phyloP scores from a whole-genome alignment of 208 protist genomes.

The Lotmaria passim region DNA sequence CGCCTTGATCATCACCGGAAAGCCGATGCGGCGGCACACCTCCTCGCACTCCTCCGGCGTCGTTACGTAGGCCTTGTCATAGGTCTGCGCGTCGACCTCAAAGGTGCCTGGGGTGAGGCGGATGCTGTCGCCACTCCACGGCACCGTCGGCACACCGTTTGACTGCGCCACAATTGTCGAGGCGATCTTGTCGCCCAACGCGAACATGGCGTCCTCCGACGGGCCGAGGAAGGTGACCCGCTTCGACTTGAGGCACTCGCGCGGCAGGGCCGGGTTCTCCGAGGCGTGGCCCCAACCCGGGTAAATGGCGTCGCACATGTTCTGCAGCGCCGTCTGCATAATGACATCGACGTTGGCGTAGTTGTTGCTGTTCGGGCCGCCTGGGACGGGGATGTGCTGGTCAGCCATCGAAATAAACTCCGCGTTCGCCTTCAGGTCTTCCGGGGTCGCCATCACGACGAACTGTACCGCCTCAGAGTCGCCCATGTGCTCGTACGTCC shows the following conservation, averaged over 20 bases:
- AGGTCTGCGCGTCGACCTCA: constrained; percentile 83
- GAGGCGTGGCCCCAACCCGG: constrained; percentile 99
- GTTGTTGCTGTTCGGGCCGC: constrained; percentile 98
- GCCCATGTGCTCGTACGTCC: constrained; percentile 96
- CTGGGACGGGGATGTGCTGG: constrained; percentile 93
- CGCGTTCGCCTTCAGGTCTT: constrained; percentile 98
- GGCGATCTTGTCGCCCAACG: constrained; percentile 98
- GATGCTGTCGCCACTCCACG: constrained; percentile 90
- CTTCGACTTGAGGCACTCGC: constrained; percentile 64
- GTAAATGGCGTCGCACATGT: constrained; percentile 96
- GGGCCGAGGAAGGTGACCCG: constrained; percentile 84
- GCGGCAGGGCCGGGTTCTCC: constrained; percentile 97
- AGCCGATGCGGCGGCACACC: constrained; percentile 92
- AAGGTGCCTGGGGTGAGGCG: constrained; percentile 55
- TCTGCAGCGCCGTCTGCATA: constrained; percentile 95
- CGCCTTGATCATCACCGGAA: constrained; percentile 98
- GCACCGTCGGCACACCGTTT: constrained; percentile 94
- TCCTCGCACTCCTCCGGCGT: constrained; percentile 90
- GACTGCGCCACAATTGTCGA: constrained; percentile 98
- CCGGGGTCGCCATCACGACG: constrained; percentile 98
- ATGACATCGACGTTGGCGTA: constrained; percentile 99
- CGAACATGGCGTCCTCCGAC: constrained; percentile 87
- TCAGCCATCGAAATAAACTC: constrained; percentile 98
- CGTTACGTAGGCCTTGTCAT: constrained; percentile 92
- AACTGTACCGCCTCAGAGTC: constrained; percentile 95